A percentile compares a stretch with the other conserved stretches of the same genome.
These are phyloP conservation scores for Sphaerulina musiva DNA, from an alignment of 2,329 filamentous ascomycete genomes.

Conservation along the genomic window DNA sequence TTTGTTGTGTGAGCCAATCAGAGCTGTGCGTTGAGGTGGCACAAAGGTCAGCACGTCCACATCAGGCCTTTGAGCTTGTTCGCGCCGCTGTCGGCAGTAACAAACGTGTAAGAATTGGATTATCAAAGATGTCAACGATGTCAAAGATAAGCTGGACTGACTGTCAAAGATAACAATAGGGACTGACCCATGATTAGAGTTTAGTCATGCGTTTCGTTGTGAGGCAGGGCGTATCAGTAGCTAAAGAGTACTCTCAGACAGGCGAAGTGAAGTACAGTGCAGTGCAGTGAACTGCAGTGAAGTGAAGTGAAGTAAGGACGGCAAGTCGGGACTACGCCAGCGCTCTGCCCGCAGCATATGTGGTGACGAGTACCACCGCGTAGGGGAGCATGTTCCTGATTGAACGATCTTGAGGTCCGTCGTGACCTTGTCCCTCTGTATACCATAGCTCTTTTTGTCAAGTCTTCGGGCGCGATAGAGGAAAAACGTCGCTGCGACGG, in stretches of 20 bases:
- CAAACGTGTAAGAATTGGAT: background rate
- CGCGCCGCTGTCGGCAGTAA: background rate
- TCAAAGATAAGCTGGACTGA: background rate
- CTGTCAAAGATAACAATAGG: background rate
- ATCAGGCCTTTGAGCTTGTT: background rate
- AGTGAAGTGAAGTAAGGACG: constrained; percentile 4
- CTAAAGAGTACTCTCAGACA: too few species aligned
- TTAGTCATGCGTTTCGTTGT: background rate
- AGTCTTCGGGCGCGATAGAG: background rate
- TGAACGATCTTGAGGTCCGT: background rate
- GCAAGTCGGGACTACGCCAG: background rate
- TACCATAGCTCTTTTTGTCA: background rate
- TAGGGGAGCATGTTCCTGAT: background rate
- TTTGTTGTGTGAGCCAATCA: background rate
- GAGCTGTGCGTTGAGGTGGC: background rate
- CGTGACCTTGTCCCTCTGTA: background rate
- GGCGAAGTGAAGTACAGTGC: too few species aligned
- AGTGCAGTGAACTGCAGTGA: background rate
- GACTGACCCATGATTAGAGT: background rate
- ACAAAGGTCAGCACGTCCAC: background rate
- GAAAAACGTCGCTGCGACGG: background rate
- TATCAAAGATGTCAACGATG: background rate
- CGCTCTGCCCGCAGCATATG: background rate
- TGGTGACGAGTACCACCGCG: background rate
- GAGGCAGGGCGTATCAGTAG: background rate